These are phyloP conservation scores for Solanum ossicruentum DNA, from an alignment of 257 asterid species.

Conservation along the genomic window DNA sequence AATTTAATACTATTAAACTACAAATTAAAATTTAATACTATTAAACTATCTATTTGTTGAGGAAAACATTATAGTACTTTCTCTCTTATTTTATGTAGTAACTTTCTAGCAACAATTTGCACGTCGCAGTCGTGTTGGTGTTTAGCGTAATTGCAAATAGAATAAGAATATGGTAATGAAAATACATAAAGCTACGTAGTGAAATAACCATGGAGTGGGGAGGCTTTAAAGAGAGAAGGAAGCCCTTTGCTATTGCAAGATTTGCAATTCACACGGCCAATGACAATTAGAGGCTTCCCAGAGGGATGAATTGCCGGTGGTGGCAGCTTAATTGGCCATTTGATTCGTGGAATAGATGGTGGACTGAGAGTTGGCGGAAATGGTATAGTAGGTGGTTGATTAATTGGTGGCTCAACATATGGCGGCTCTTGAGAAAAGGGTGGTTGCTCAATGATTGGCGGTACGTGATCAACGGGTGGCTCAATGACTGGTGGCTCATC, in stretches of 20 bases:
- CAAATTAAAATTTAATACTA: neutral
- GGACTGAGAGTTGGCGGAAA: neutral
- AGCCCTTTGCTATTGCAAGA: conserved; percentile 24
- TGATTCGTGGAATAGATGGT: neutral
- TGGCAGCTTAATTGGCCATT: neutral
- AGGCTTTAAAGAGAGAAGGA: conserved; percentile 6
- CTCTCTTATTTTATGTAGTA: neutral
- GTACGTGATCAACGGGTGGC: neutral
- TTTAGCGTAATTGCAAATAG: neutral
- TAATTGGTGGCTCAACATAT: neutral
- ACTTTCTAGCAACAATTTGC: neutral
- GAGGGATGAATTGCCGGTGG: neutral
- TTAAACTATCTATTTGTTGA: neutral
- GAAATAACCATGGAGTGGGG: conserved; percentile 17
- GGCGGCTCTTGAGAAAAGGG: neutral
- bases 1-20: neutral
- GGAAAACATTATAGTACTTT: neutral
- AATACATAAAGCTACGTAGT: neutral
- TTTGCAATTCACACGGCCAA: conserved; percentile 9
- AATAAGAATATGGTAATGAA: neutral
- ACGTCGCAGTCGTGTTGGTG: neutral
- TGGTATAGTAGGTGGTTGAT: neutral
- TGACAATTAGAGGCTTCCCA: neutral
- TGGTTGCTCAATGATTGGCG: neutral
- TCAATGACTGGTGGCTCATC: neutral